Conservation (phyloP, 352 stramenopile genomes). For the Globisporangium polare region DNA sequence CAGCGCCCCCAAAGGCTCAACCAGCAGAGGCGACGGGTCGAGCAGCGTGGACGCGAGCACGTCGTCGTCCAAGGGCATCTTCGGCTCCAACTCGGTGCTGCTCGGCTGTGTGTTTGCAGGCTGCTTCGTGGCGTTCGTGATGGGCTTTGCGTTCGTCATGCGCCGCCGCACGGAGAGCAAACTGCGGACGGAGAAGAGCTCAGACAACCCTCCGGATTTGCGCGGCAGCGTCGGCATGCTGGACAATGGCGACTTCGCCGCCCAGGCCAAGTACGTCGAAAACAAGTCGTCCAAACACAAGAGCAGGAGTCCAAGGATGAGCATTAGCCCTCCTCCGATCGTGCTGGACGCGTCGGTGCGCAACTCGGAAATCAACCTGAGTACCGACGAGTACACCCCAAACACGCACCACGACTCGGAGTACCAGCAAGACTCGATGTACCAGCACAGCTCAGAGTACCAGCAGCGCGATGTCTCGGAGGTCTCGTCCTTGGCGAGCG, state of each 20-base stretch:
- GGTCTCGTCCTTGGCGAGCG: constrained; percentile 38
- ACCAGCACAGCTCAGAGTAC: not conserved
- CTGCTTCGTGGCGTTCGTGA: constrained; percentile 25
- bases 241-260: constrained; percentile 25
- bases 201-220: constrained; percentile 18
- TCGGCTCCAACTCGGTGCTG: constrained; percentile 27
- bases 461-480: constrained; percentile 35
- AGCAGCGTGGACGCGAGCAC: constrained; percentile 16
- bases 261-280: constrained; percentile 29
- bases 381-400: constrained; percentile 11
- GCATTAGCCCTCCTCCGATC: constrained; percentile 24
- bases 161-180: constrained; percentile 35
- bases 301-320: constrained; percentile 33
- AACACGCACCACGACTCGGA: constrained; percentile 18
- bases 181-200: constrained; percentile 29
- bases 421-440: not conserved
- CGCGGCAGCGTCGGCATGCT: constrained; percentile 33
- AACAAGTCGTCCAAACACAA: constrained; percentile 49
- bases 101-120: constrained; percentile 34
- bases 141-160: constrained; percentile 45
- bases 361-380: constrained; percentile 41
- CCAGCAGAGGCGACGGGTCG: not conserved
- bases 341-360: constrained; percentile 36
- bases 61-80: constrained; percentile 10
- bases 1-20: not conserved